Base-by-base conservation (phyloP, 148 eudicot genomes). In the Nepenthes mirabilis region DNA sequence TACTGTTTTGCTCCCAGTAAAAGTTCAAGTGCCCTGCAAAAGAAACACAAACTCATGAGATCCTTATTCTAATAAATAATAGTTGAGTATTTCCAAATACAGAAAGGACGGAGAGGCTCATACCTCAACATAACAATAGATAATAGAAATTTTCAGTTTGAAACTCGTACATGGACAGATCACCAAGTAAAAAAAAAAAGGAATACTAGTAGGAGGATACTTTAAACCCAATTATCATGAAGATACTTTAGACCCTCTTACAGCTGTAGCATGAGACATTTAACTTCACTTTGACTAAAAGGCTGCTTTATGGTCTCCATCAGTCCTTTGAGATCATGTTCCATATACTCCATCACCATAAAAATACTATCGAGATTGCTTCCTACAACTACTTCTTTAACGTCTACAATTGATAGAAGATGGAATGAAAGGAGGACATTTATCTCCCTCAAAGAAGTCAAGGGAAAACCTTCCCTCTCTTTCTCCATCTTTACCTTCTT, bases 341-440 rank as follows among this genome's bases (percentile, higher is more conserved):
- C 97, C 95, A 91, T 91, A 75, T 87, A 91, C 65, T 91, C 95
- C 95, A 91, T 87, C 36, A 83, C 97, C 97, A 87, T 91, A 73
- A 82, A 87, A 57, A 87, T 81, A 68, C 90, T 85, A 60, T 82
- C 95, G 62, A 84, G 89, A 68, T 59, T 79, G 72, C 82, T 81
- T 36, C 90, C 95, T 35, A 87, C 81, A 2, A 90, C 97, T 13
- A 90, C 97, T 72, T 90, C 97, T 79, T 90, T 90, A 58, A 90
- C 95, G 70, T 90, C 83, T 47, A 91, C 95, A 69, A 91, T 82
- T 9, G 87, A 84, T 1, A 85, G 79, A 49, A 84, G 93, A 56
- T 87, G 79, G 65, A 87, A 69, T 14, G 95, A 84, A 49, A 87
- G 77, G 58, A 91, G 95, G 71, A 84, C 81, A 69, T 87, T 87